These are phyloP conservation scores for Hypholoma sublateritium DNA, from an alignment of 768 basidiomycete genomes.

Conservation along the genomic window DNA sequence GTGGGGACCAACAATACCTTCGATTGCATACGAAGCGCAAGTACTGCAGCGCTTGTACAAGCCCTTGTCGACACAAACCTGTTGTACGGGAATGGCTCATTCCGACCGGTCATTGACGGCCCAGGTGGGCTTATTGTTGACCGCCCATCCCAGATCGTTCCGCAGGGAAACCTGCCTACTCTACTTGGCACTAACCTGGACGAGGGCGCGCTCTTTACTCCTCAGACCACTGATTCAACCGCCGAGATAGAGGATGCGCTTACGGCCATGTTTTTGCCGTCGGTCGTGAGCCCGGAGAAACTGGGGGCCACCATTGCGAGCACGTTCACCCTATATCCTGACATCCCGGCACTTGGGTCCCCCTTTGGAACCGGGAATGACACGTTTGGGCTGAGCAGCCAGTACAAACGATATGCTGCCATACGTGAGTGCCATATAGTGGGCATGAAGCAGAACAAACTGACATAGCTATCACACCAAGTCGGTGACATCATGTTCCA, in stretches of 20 bases:
- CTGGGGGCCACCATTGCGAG: constrained; percentile 16
- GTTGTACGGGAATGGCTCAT: background rate
- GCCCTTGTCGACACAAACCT: constrained; percentile 7
- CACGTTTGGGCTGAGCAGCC: constrained; percentile 33
- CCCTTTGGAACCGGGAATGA: constrained; percentile 43
- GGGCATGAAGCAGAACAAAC: background rate
- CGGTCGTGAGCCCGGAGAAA: constrained; percentile 17
- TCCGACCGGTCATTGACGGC: constrained; percentile 37
- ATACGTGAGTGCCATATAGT: constrained; percentile 18
- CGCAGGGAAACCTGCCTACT: constrained; percentile 29
- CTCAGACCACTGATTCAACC: constrained; percentile 19
- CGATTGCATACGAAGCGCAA: constrained; percentile 24
- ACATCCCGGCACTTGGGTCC: constrained; percentile 36
- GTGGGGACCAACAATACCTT: constrained; percentile 26
- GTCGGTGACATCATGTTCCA: constrained; percentile 31
- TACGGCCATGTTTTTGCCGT: constrained; percentile 21
- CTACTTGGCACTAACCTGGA: constrained; percentile 37
- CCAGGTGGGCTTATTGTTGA: constrained; percentile 34
- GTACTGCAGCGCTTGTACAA: background rate
- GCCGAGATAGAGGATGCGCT: constrained; percentile 22
- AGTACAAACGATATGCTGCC: constrained; percentile 28
- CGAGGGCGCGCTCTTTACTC: constrained; percentile 33
- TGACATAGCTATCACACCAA: constrained; percentile 8
- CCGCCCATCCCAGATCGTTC: constrained; percentile 29
- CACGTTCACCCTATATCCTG: constrained; percentile 36